Evolutionary conservation across 2,329 filamentous ascomycete species (phyloP).

Genomic region (Epichloe brachyelytri): DNA sequence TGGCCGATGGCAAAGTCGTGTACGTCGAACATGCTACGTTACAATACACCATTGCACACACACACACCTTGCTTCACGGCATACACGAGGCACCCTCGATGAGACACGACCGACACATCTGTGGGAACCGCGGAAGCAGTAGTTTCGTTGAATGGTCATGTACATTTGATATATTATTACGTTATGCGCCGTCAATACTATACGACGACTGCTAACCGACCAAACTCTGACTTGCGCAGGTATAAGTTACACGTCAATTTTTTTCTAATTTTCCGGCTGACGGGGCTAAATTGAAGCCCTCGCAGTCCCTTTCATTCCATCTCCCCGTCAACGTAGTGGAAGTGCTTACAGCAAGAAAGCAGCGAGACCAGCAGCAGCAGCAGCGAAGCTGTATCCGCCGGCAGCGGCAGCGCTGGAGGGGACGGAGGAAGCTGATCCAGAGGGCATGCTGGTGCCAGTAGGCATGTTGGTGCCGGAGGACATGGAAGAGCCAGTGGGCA

Average conservation of each 20-base stretch:
- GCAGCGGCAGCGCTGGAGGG: conserved; percentile 13
- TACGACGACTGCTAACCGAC: neutral
- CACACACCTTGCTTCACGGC: too few species aligned
- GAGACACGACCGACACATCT: too few species aligned
- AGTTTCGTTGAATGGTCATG: neutral
- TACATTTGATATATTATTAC: neutral
- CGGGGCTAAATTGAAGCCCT: too few species aligned
- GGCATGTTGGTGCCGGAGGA: conserved; percentile 3
- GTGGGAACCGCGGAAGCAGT: neutral
- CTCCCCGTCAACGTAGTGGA: too few species aligned
- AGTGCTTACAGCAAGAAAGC: conserved; percentile 10
- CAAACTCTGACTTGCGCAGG: neutral
- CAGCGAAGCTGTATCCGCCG: conserved; percentile 16
- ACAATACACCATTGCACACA: too few species aligned
- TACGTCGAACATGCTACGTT: too few species aligned
- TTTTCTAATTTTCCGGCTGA: too few species aligned
- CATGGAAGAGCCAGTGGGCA: neutral
- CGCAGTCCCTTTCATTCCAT: too few species aligned
- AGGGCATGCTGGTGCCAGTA: neutral
- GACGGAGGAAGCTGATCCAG: conserved; percentile 5
- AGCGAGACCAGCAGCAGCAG: conserved; percentile 14
- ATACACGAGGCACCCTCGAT: too few species aligned
- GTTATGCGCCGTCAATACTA: neutral
- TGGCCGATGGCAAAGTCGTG: too few species aligned
- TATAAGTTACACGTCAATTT: too few species aligned